phyloP scores from a whole-genome alignment of 1,284 basidiomycete species.

The Cronartium quercuum region DNA sequence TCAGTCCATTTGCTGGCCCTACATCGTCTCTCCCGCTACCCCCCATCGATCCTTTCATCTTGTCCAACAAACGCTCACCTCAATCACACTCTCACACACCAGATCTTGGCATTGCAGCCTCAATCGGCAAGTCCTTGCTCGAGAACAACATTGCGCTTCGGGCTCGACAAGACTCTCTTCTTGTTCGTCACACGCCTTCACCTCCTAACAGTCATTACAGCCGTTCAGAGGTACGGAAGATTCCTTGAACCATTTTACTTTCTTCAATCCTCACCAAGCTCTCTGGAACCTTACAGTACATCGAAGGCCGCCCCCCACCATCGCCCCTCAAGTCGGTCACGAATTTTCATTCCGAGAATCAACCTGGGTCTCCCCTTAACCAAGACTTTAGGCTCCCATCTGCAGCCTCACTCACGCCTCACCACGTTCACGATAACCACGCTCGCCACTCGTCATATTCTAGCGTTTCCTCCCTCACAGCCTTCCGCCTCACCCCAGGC shows the following conservation, averaged over 20 bases:
- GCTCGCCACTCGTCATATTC: constrained; percentile 46
- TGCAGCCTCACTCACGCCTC: not conserved
- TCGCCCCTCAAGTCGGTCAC: constrained; percentile 4
- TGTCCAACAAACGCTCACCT: constrained; percentile 1
- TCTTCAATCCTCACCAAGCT: not conserved
- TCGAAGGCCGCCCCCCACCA: constrained; percentile 34
- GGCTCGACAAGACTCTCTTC: constrained; percentile 61
- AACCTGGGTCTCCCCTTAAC: not conserved
- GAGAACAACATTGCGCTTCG: constrained; percentile 64
- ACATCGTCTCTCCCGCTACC: constrained; percentile 9
- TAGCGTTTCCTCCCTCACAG: constrained; percentile 43
- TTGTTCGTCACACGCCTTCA: constrained; percentile 58
- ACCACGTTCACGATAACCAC: constrained; percentile 41
- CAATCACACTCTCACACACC: constrained; percentile 7
- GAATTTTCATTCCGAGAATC: not conserved
- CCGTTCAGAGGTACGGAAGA: constrained; percentile 41
- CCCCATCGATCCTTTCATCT: not conserved
- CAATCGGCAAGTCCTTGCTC: constrained; percentile 62
- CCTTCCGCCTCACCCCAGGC: constrained; percentile 51
- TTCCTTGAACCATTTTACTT: constrained; percentile 43
- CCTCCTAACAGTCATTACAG: constrained; percentile 20
- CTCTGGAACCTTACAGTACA: constrained; percentile 9
- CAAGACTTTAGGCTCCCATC: not conserved
- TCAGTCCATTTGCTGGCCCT: constrained; percentile 51
- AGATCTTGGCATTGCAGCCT: constrained; percentile 66